phyloP scores from a whole-genome alignment of 208 protist species.

The Acanthamoeba sp. region DNA sequence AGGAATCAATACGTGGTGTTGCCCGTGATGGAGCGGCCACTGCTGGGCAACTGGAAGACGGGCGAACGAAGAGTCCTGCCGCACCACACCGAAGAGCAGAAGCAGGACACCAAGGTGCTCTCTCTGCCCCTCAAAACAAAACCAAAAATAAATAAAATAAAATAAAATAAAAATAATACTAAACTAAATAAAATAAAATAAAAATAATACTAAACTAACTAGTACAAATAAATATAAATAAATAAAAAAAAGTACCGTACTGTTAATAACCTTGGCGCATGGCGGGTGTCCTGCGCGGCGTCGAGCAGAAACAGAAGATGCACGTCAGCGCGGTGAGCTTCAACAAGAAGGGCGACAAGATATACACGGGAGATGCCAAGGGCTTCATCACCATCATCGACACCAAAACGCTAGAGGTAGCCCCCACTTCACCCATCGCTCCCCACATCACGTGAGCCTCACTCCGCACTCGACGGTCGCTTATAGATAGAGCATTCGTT shows the following conservation, averaged over 20 bases:
- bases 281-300: too few relatives aligned
- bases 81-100: constrained; percentile 21
- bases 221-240: too few relatives aligned
- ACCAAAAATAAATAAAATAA: too few relatives aligned
- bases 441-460: too few relatives aligned
- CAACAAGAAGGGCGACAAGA: constrained; percentile 71
- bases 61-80: constrained; percentile 13
- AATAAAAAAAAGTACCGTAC: too few relatives aligned
- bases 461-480: too few relatives aligned
- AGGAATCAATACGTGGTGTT: constrained; percentile 27
- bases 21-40: background rate
- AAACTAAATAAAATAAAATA: too few relatives aligned
- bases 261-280: too few relatives aligned
- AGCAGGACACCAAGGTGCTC: background rate
- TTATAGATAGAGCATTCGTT: constrained; percentile 53
- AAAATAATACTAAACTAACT: too few relatives aligned
- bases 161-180: too few relatives aligned
- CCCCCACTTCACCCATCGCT: too few relatives aligned
- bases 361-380: constrained; percentile 72
- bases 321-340: constrained; percentile 45
- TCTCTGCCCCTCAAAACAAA: too few relatives aligned
- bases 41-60: constrained; percentile 37
- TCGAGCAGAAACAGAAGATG: constrained; percentile 18
- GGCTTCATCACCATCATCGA: constrained; percentile 70
- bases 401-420: constrained; percentile 37